These are phyloP conservation scores for Terfezia boudieri DNA, from an alignment of 495 filamentous ascomycete species.

Conservation along the genomic window DNA sequence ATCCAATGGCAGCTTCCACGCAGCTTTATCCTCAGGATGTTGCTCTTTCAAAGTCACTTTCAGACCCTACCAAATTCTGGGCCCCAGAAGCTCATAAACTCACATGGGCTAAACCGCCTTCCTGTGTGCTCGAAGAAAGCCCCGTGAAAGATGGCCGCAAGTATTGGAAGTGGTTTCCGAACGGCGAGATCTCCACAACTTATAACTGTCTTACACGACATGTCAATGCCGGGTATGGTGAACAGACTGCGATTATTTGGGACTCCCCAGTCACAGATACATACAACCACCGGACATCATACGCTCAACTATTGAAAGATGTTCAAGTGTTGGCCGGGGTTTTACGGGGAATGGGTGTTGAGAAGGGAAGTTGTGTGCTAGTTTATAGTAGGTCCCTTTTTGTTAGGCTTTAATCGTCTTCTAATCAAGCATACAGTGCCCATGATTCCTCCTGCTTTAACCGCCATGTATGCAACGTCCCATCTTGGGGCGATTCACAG, in stretches of 20 bases:
- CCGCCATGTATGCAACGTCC: constrained; percentile 59
- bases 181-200: constrained; percentile 68
- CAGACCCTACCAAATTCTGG: neutral
- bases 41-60: neutral
- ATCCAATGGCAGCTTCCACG: too few relatives aligned
- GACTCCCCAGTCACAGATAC: constrained; percentile 62
- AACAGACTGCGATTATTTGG: constrained; percentile 56
- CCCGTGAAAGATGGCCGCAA: constrained; percentile 6
- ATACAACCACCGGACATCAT: constrained; percentile 46
- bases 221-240: constrained; percentile 50
- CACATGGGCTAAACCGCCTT: neutral
- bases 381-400: constrained; percentile 49
- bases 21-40: neutral
- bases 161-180: constrained; percentile 73
- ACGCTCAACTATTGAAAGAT: constrained; percentile 53
- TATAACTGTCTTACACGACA: constrained; percentile 86
- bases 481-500: constrained; percentile 75
- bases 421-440: constrained; percentile 38
- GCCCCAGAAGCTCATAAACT: neutral
- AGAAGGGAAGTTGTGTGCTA: constrained; percentile 72
- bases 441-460: constrained; percentile 76
- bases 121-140: neutral
- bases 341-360: constrained; percentile 59
- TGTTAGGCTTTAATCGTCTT: neutral
- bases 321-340: constrained; percentile 69